Conservation (phyloP, 2,329 filamentous ascomycete genomes). For the Penicillium crustosum region DNA sequence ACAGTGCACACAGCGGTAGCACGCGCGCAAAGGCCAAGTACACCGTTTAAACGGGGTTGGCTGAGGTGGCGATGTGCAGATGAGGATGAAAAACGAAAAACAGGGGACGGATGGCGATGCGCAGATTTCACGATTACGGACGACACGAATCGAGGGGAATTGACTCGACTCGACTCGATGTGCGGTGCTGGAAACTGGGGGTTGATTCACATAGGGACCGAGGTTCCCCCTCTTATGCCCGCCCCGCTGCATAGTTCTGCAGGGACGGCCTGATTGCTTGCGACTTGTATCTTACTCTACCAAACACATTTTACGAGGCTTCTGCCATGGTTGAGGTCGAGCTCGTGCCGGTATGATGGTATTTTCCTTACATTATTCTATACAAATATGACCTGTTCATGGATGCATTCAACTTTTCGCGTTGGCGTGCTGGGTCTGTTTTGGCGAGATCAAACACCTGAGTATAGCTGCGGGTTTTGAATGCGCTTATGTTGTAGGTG, state of each 20-base stretch:
- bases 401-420: not conserved
- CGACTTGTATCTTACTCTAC: conserved; percentile 36
- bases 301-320: conserved; percentile 32
- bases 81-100: conserved; percentile 21
- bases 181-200: conserved; percentile 10
- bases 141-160: conserved; percentile 9
- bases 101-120: conserved; percentile 6
- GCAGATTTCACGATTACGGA: conserved; percentile 14
- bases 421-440: not conserved
- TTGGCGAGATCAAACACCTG: not conserved
- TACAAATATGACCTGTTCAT: conserved; percentile 12
- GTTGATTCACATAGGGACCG: conserved; percentile 19
- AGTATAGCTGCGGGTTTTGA: not conserved
- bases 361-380: conserved; percentile 10
- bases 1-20: conserved; percentile 88
- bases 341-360: conserved; percentile 8
- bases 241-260: conserved; percentile 22
- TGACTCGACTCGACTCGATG: conserved; percentile 12
- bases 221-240: conserved; percentile 18
- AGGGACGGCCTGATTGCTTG: conserved; percentile 32
- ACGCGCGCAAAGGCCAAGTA: conserved; percentile 96
- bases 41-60: conserved; percentile 61
- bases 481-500: not conserved
- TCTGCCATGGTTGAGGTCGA: conserved; percentile 16
- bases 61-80: conserved; percentile 16